Conservation (phyloP, 805 yeast species). For the Candida morakotiae region DNA sequence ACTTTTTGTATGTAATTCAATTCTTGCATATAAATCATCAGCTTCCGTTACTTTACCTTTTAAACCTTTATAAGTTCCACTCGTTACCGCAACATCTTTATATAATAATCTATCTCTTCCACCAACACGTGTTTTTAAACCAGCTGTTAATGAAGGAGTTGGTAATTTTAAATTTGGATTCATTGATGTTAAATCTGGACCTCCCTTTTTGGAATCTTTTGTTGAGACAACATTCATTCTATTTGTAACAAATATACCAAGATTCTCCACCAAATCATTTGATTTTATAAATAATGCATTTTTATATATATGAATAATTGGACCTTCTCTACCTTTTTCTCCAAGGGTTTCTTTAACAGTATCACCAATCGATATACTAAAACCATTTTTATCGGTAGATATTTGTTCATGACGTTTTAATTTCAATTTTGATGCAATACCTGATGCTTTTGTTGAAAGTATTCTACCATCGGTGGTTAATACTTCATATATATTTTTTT, state of each 20-base stretch:
- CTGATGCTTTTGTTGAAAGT: conserved; percentile 65
- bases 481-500: conserved; percentile 78
- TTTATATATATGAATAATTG: conserved; percentile 80
- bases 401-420: conserved; percentile 63
- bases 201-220: conserved; percentile 63
- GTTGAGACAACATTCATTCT: conserved; percentile 77
- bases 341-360: conserved; percentile 73
- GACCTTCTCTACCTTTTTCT: conserved; percentile 80
- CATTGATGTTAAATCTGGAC: conserved; percentile 75
- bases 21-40: conserved; percentile 85
- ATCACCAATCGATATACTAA: conserved; percentile 85
- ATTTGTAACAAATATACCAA: conserved; percentile 85
- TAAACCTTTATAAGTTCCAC: conserved; percentile 93
- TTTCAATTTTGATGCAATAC: conserved; percentile 78
- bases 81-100: conserved; percentile 79
- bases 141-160: conserved; percentile 34
- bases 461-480: conserved; percentile 79
- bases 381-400: conserved; percentile 83
- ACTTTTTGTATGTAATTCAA: conserved; percentile 89
- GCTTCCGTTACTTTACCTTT: conserved; percentile 92
- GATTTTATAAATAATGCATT: conserved; percentile 76
- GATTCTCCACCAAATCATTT: conserved; percentile 73
- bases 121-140: conserved; percentile 47
- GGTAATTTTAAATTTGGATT: conserved; percentile 76
- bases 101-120: conserved; percentile 82